Evolutionary conservation across 768 basidiomycete species (phyloP), one percentile per base, ranked within the genome.

Genomic region (Naganishia vishniacii): DNA sequence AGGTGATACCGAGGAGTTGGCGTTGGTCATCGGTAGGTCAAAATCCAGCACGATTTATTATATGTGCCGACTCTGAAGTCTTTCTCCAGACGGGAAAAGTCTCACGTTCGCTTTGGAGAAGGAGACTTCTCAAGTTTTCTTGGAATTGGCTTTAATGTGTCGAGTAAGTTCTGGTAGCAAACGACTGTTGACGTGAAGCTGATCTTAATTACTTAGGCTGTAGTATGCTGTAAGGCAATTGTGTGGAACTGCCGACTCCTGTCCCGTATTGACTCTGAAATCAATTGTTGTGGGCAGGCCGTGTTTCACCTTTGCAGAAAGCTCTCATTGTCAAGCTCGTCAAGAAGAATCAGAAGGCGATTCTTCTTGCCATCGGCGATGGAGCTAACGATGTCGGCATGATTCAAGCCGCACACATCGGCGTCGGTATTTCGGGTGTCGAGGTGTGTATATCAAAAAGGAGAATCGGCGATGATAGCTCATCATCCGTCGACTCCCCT

Each of bases 361-460:
- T 95, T 60, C 81, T 95, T n/a, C 83, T 98, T 9, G 94, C 94
- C 3, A 97, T 98, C 56, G 94, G 94, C 23, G 94, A 98, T 68
- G 94, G 94, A 53, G 94, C 94, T 1, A 98, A 97, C 76, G 94
- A 98, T 76, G 94, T 98, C 70, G 90, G 90, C 74, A 98, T 98
- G 94, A 98, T 98, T 65, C 94, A 98, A 75, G 94, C 94, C 37
- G 94, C 94, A 0, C 94, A 98, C 73, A 89, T 98, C 48, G 94
- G 94, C 31, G 87, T 98, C 61, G 94, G 94, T 71, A 98, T 98
- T 49, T 97, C 93, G 47, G 94, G 94, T 59, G 89, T 97, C 25
- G 94, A 99, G 83, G 91, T 89, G 69, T 15, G 80, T 71, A 4
- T 31, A 15, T 31, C 25, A 29, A 16, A 4, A 1, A 18, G 13